Evolutionary conservation across 2,329 filamentous ascomycete species (phyloP), one percentile per base, ranked within the genome.

Genomic region (Sporothrix dimorphospora): DNA sequence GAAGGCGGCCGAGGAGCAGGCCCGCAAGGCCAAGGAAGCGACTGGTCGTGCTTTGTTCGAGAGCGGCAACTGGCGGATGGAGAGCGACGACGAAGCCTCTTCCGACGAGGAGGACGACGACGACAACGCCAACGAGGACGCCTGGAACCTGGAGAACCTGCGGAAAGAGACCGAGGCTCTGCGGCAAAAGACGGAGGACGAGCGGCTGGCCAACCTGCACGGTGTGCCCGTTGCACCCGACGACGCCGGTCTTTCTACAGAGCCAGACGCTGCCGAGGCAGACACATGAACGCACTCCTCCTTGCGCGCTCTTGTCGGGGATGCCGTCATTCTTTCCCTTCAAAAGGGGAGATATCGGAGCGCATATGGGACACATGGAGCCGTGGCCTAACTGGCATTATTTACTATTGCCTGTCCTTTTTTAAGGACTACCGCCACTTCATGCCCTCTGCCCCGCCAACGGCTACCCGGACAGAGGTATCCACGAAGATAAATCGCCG

Each of bases 41-140:
- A 99, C 96, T 24, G 96, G 96, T 78, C 90, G 94, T 83, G 93
- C 94, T 8, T 86, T 99, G 83, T 99, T 99, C 81, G 96, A 99
- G 83, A 96, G 94, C 81, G 96, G 96, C 78, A 94, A 97, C 81
- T 99, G 95, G 95, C 86, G 90, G 74, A 85, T 83, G 47, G 88
- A 88, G 34, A 88, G 88, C 57, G 88, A 88, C 63, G 90, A 91
- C 42, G 89, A 88, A 0, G 85, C 84, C 3, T 87, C 87, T 4
- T 86, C 87, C 16, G 89, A 89, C 21, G 90, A 90, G 12, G 90
- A 89, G 16, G 87, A 88, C 55, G 87, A 88, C n/a, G 82, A 84
- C 21, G 82, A 83, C 61, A 83, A 84, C 63, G 83, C 83, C 73
- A 85, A 81, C 47, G 49, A 45, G 16, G 3, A 91, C 78, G 1